Percentiles rank a stretch among this genome's conserved stretches.
Evolutionary conservation across 2,329 filamentous ascomycete species (phyloP).

Genomic region (Teratosphaeria nubilosa): DNA sequence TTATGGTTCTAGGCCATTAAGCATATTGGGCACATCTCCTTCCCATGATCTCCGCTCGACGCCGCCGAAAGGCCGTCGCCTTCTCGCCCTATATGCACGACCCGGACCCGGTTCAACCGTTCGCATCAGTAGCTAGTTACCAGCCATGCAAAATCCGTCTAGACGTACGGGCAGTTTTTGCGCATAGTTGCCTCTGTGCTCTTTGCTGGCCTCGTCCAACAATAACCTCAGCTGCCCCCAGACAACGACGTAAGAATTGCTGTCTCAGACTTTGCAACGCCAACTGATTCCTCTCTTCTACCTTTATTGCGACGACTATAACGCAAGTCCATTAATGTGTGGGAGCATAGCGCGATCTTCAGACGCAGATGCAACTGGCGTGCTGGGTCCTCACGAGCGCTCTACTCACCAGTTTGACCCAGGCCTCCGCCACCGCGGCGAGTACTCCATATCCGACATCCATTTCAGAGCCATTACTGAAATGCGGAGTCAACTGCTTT

Average conservation of each 20-base stretch:
- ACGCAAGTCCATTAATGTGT: neutral
- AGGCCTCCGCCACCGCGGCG: neutral
- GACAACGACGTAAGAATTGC: neutral
- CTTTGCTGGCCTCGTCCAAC: neutral
- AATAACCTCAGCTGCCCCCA: neutral
- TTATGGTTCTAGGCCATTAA: too few relatives aligned
- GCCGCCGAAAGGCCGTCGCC: too few relatives aligned
- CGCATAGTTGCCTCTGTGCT: too few relatives aligned
- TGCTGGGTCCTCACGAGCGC: neutral
- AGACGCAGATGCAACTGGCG: neutral
- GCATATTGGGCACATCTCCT: too few relatives aligned
- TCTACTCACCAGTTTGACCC: neutral
- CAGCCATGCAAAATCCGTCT: too few relatives aligned
- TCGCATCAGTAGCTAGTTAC: too few relatives aligned
- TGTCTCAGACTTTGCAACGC: neutral
- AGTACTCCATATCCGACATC: neutral
- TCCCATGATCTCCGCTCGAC: too few relatives aligned
- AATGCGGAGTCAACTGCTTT: neutral
- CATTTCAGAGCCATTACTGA: neutral
- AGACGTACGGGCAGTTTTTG: too few relatives aligned
- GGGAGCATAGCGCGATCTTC: neutral
- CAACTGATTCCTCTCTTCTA: neutral
- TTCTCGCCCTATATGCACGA: too few relatives aligned
- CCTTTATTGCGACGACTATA: neutral
- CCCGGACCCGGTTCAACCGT: too few relatives aligned